Conservation (phyloP, 495 filamentous ascomycete genomes). For the Chaetomidium leptoderma region DNA sequence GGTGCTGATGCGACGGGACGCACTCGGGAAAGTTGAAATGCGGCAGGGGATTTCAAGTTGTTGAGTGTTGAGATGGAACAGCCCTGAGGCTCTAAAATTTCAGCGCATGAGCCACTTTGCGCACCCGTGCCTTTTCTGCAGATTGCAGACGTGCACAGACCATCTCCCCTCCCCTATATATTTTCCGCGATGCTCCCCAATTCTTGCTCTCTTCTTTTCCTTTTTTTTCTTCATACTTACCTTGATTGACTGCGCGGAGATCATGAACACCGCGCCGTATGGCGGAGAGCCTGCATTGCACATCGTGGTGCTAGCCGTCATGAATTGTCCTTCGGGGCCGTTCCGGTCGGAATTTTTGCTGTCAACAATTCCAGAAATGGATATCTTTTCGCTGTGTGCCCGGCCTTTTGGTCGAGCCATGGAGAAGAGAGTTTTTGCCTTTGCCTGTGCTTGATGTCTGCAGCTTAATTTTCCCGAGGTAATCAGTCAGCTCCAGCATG, state of each 20-base stretch:
- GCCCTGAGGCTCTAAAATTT: neutral
- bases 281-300: conserved; percentile 27
- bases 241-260: conserved; percentile 25
- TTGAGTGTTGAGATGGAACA: too few species aligned
- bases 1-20: too few species aligned
- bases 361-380: conserved; percentile 12
- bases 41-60: too few species aligned
- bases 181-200: neutral
- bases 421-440: conserved; percentile 16
- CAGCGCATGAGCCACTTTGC: neutral
- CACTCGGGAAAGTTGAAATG: too few species aligned
- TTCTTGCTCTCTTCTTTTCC: conserved; percentile 18
- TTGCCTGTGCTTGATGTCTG: too few species aligned
- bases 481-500: too few species aligned
- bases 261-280: conserved; percentile 21
- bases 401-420: conserved; percentile 20
- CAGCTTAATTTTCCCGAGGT: too few species aligned
- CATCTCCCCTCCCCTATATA: conserved; percentile 2
- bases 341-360: conserved; percentile 28
- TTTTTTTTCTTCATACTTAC: conserved; percentile 30
- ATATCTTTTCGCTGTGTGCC: conserved; percentile 23
- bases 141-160: conserved; percentile 20
- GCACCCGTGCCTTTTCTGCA: neutral
- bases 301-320: conserved; percentile 23
- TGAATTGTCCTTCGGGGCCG: conserved; percentile 29